A percentile compares a stretch with the other conserved stretches of the same genome.
These are phyloP conservation scores for Suhomyces anneliseae DNA, from an alignment of 1,139 yeast species.

Conservation along the genomic window DNA sequence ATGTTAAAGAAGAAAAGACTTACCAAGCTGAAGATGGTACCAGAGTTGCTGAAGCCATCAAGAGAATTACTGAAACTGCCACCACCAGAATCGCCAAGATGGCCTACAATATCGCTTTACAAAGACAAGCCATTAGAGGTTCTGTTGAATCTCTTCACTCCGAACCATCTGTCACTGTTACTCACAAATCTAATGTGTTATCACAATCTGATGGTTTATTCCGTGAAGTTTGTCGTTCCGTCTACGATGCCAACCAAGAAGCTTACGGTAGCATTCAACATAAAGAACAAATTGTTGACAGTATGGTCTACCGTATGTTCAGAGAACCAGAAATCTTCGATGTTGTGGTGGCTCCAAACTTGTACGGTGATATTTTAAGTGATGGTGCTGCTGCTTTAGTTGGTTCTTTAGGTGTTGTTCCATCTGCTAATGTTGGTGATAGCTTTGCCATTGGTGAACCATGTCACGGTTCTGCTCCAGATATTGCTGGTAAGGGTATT, in stretches of 20 bases:
- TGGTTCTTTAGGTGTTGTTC: slow-evolving; percentile 97
- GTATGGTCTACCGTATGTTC: slow-evolving; percentile 98
- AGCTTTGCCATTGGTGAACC: slow-evolving; percentile 97
- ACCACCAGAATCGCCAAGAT: slow-evolving; percentile 82
- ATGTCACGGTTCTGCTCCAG: slow-evolving; percentile 99
- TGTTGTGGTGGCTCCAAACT: slow-evolving; percentile 97
- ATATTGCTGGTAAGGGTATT: slow-evolving; percentile 91
- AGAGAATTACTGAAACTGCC: slow-evolving; percentile 90
- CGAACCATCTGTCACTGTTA: slow-evolving; percentile 78
- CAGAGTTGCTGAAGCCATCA: slow-evolving; percentile 94
- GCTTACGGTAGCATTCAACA: slow-evolving; percentile 58
- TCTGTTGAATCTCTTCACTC: slow-evolving; percentile 41
- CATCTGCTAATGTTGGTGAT: slow-evolving; percentile 97
- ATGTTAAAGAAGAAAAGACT: slow-evolving; percentile 87
- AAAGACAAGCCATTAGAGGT: slow-evolving; percentile 81
- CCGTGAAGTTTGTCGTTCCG: slow-evolving; percentile 84
- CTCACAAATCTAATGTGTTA: slow-evolving; percentile 94
- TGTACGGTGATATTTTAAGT: slow-evolving; percentile 94
- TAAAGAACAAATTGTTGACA: slow-evolving; percentile 96
- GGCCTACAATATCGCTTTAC: slow-evolving; percentile 89
- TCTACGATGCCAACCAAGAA: slow-evolving; percentile 66
- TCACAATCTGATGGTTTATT: slow-evolving; percentile 92
- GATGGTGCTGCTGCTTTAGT: slow-evolving; percentile 99
- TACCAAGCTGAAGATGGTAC: slow-evolving; percentile 70
- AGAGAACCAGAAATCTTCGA: slow-evolving; percentile 96